Evolutionary conservation across 2,329 filamentous ascomycete species (phyloP), one percentile per base, ranked within the genome.

Genomic region (Phialophora expanda): DNA sequence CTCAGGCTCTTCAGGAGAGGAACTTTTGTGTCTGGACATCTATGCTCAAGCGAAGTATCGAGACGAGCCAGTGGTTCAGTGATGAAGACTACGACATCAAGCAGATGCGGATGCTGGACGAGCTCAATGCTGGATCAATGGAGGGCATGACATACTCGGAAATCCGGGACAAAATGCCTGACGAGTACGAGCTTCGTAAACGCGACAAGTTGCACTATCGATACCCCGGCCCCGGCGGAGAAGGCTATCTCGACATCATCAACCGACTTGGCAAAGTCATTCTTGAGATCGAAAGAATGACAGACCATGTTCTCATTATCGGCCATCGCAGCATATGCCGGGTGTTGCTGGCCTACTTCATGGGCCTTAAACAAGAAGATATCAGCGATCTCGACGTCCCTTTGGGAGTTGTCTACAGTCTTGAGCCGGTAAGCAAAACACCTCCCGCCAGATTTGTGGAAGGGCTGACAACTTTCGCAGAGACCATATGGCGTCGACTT

Each of bases 11-110:
- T 57, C 88, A 89, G 56, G 86, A 90, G 32, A 86, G 91, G 74
- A 96, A 97, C 76, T 98, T 97, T 76, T 99, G 95, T 77, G 92
- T 99, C 17, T 99, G 95, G 95, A 97, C 94, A 0, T 96, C 92
- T 2, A 98, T 98, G 94, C 86, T 99, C 69, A 90, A 91, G 76
- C 90, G 95, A 70, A 93, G 91, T 66, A 89, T 95, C 58, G 88
- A 97, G 75, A 96, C 93, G 0, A 93, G 90, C 0, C 88, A 95
- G 70, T 90, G 90, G 76, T 99, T 98, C 76, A 91, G 96, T 71
- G 95, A 98, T 70, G 94, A 98, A 24, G 92, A 97, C 61, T 97
- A 94, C 76, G 95, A 98, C 71, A 89, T 96, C 73, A 99, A 99
- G 81, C 91, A 96, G 72, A 97, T 94, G 92, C 91, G 93, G 74